Conservation (phyloP, 805 yeast genomes). For the Candida chauliodis region DNA sequence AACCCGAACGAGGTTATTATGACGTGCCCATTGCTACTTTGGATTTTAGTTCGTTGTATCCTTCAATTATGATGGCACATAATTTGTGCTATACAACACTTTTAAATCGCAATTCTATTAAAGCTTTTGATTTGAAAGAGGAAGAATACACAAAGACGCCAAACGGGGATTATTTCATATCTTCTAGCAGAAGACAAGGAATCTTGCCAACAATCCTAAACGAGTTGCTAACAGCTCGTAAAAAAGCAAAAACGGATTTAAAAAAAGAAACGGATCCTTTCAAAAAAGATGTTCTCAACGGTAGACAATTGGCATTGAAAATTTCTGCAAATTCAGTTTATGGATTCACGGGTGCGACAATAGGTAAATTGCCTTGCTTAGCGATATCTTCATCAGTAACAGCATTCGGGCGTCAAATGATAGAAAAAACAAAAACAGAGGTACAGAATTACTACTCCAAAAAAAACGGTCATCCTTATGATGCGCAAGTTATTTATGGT, state of each 20-base stretch:
- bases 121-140: slow-evolving; percentile 57
- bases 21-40: slow-evolving; percentile 96
- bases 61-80: slow-evolving; percentile 99
- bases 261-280: slow-evolving; percentile 94
- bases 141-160: slow-evolving; percentile 86
- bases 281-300: slow-evolving; percentile 88
- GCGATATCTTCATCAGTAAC: slow-evolving; percentile 96
- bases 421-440: slow-evolving; percentile 81
- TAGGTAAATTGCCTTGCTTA: slow-evolving; percentile 94
- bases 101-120: slow-evolving; percentile 64
- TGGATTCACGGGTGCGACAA: slow-evolving; percentile 98
- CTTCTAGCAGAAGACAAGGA: slow-evolving; percentile 66
- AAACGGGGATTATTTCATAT: slow-evolving; percentile 87
- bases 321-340: slow-evolving; percentile 97
- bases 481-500: slow-evolving; percentile 92
- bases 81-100: slow-evolving; percentile 93
- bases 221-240: slow-evolving; percentile 88
- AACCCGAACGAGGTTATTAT: slow-evolving; percentile 92
- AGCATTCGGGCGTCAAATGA: slow-evolving; percentile 95
- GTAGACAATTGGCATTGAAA: slow-evolving; percentile 94
- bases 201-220: slow-evolving; percentile 87
- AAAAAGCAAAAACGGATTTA: slow-evolving; percentile 84
- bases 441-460: slow-evolving; percentile 78
- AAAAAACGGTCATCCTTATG: slow-evolving; percentile 79
- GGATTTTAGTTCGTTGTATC: slow-evolving; percentile 96